phyloP scores from a whole-genome alignment of 1,284 basidiomycete species.

The Porogramme epimiltina region DNA sequence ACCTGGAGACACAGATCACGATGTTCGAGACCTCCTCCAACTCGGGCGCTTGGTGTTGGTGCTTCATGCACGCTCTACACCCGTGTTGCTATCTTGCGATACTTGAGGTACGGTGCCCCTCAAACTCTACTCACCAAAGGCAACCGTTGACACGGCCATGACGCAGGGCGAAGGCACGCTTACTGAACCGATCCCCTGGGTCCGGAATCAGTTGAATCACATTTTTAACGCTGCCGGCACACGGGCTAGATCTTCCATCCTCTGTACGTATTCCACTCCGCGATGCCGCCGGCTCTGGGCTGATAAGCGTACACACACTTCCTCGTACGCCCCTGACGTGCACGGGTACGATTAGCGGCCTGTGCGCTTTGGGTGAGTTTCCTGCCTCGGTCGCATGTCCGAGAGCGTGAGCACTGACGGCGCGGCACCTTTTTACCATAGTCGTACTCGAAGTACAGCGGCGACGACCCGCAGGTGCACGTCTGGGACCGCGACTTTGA shows the following conservation, averaged over 20 bases:
- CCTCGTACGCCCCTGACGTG: background rate
- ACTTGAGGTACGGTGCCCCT: constrained; percentile 49
- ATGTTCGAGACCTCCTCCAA: constrained; percentile 80
- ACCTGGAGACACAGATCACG: constrained; percentile 62
- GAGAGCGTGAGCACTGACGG: background rate
- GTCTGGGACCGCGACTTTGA: constrained; percentile 61
- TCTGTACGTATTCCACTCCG: constrained; percentile 50
- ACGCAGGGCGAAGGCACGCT: constrained; percentile 30
- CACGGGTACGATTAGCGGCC: constrained; percentile 48
- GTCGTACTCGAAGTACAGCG: constrained; percentile 68
- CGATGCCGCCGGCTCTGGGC: constrained; percentile 5
- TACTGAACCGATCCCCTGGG: constrained; percentile 46
- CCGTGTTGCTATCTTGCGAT: constrained; percentile 67
- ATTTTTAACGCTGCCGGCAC: constrained; percentile 63
- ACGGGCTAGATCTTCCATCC: constrained; percentile 65
- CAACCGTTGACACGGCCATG: constrained; percentile 3
- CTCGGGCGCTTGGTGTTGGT: constrained; percentile 76
- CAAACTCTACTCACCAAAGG: background rate
- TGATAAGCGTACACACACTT: constrained; percentile 2
- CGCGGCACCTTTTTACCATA: constrained; percentile 30
- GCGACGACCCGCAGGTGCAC: constrained; percentile 53
- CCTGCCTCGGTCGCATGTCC: background rate
- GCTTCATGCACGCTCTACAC: constrained; percentile 69
- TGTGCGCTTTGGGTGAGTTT: constrained; percentile 61
- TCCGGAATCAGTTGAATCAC: constrained; percentile 55